These are phyloP conservation scores for Dendrobium nobile DNA, from an alignment of 106 monocot species.

Conservation along the genomic window DNA sequence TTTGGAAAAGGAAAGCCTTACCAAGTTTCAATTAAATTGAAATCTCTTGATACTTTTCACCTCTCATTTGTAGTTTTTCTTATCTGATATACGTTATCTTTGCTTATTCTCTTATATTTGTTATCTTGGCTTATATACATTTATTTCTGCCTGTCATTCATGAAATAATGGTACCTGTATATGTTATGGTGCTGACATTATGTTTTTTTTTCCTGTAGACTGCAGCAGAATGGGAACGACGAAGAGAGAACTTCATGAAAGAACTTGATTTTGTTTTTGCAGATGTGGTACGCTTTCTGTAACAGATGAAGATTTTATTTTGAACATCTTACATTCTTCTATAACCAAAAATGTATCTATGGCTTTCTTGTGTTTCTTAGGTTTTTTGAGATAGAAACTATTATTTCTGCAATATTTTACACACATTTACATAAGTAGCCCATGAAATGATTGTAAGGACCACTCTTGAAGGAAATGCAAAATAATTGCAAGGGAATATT, in stretches of 20 bases:
- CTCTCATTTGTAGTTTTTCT: neutral
- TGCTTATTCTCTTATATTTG: neutral
- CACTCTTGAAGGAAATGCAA: neutral
- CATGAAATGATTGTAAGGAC: neutral
- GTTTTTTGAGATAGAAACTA: neutral
- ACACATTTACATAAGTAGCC: neutral
- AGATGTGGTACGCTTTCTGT: constrained; percentile 66
- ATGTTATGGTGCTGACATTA: neutral
- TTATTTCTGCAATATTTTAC: neutral
- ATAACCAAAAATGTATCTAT: neutral
- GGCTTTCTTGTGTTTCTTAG: neutral
- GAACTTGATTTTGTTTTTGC: constrained; percentile 91
- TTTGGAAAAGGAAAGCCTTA: neutral
- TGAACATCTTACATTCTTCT: neutral
- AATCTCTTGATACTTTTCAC: neutral
- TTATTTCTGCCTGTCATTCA: neutral
- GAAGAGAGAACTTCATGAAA: constrained; percentile 71
- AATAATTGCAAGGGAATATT: neutral
- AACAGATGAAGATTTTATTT: neutral
- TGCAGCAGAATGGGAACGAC: constrained; percentile 69
- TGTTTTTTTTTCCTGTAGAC: constrained; percentile 35
- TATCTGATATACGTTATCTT: neutral
- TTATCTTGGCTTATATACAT: neutral
- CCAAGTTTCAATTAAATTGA: neutral
- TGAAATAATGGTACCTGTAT: neutral